A percentile compares a stretch with the other conserved stretches of the same genome.
These are phyloP conservation scores for Carex pumila DNA, from an alignment of 176 grass and related monocot species.

Conservation along the genomic window DNA sequence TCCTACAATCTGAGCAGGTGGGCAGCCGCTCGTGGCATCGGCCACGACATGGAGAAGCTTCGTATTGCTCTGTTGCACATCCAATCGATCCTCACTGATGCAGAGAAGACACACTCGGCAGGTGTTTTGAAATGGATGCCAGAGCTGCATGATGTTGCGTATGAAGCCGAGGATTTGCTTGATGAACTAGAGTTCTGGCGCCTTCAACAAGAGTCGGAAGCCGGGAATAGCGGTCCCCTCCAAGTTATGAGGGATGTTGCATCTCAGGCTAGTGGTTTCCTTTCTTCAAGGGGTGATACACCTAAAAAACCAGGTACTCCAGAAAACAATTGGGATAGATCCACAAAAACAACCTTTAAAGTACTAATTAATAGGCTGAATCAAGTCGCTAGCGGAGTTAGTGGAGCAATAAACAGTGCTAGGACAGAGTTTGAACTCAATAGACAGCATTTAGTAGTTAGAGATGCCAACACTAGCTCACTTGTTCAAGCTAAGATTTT, in stretches of 20 bases:
- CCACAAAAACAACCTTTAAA: conserved; percentile 3
- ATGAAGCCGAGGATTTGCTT: conserved; percentile 46
- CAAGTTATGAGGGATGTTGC: neutral
- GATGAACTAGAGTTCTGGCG: conserved; percentile 49
- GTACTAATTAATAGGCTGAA: neutral
- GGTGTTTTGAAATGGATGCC: conserved; percentile 5
- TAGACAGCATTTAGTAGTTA: neutral
- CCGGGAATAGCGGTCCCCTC: neutral
- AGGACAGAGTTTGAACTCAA: neutral
- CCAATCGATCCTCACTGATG: conserved; percentile 26
- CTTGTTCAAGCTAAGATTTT: neutral
- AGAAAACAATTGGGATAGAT: neutral
- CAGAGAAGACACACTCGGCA: conserved; percentile 12
- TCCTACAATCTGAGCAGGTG: conserved; percentile 36
- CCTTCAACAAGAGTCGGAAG: conserved; percentile 36
- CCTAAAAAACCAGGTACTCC: neutral
- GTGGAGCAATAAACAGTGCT: neutral
- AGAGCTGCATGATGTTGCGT: conserved; percentile 34
- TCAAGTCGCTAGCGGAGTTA: neutral
- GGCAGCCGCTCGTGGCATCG: conserved; percentile 32
- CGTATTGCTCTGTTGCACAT: conserved; percentile 37
- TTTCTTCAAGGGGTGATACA: neutral
- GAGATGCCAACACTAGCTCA: neutral
- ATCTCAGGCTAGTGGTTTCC: neutral
- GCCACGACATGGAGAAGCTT: conserved; percentile 34